Conservation (phyloP, 257 asterid species). For the Ligustrum vulgare region DNA sequence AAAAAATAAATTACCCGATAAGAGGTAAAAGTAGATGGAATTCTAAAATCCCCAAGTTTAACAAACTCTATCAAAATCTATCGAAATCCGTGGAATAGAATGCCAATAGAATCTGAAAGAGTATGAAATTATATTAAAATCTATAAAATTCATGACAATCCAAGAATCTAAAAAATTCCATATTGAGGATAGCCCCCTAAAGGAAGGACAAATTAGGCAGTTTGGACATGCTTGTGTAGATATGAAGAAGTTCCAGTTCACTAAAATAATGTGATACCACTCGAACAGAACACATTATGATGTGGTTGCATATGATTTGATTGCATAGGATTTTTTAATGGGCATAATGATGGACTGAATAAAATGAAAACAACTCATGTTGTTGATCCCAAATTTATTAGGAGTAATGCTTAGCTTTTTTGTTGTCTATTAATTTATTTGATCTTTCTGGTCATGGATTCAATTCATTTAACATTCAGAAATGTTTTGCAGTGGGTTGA, state of each 20-base stretch:
- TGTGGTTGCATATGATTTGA: not conserved
- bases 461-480: conserved; percentile 13
- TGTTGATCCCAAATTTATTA: not conserved
- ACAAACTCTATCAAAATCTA: too few species aligned
- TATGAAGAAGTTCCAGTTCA: not conserved
- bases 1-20: too few species aligned
- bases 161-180: too few species aligned
- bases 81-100: too few species aligned
- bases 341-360: not conserved
- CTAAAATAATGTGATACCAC: not conserved
- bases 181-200: too few species aligned
- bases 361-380: not conserved
- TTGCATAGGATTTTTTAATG: not conserved
- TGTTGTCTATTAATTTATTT: not conserved
- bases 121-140: too few species aligned
- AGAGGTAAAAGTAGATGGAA: too few species aligned
- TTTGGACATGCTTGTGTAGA: not conserved
- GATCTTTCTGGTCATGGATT: conserved; percentile 1
- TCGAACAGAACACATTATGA: not conserved
- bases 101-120: too few species aligned
- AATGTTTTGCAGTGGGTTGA: conserved; percentile 80
- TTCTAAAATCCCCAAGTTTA: too few species aligned
- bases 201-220: not conserved
- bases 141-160: too few species aligned
- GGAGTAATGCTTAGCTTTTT: conserved; percentile 3